phyloP scores from a whole-genome alignment of 345 rosid species.

The Gynandropsis gynandra region DNA sequence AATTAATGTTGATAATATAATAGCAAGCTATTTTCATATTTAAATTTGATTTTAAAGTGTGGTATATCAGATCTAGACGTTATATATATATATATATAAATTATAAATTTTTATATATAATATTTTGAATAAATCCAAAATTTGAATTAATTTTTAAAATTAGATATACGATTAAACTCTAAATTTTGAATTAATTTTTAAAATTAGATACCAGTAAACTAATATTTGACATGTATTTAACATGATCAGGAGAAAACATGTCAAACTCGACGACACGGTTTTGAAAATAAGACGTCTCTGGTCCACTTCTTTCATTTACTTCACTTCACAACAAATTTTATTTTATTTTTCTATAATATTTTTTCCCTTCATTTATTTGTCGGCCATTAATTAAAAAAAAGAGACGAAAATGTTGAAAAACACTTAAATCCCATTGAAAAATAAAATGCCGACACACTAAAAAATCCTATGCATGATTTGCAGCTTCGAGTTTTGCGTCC shows the following conservation, averaged over 20 bases:
- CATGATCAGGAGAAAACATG: not conserved
- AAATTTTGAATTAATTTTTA: too few species aligned
- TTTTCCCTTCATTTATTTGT: slow-evolving; percentile 20
- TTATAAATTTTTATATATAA: not conserved
- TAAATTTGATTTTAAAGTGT: too few species aligned
- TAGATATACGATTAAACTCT: too few species aligned
- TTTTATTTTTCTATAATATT: slow-evolving; percentile 1
- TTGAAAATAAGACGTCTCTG: slow-evolving; percentile 1
- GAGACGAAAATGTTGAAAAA: slow-evolving; percentile 15
- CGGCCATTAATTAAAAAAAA: slow-evolving; percentile 24
- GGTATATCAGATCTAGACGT: not conserved
- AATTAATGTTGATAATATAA: too few species aligned
- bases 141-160: too few species aligned
- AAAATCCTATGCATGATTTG: slow-evolving; percentile 11
- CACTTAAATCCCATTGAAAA: too few species aligned
- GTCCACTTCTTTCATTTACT: slow-evolving; percentile 24
- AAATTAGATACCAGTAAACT: too few species aligned
- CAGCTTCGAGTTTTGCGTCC: slow-evolving; percentile 24
- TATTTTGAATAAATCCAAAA: too few species aligned
- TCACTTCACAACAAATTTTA: slow-evolving; percentile 8
- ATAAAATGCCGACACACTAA: slow-evolving; percentile 10
- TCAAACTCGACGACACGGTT: not conserved
- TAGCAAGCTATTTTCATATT: too few species aligned
- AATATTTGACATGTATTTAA: too few species aligned
- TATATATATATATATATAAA: not conserved